Base-by-base conservation (phyloP, 768 basidiomycete species). In the Mycena capillaripes region DNA sequence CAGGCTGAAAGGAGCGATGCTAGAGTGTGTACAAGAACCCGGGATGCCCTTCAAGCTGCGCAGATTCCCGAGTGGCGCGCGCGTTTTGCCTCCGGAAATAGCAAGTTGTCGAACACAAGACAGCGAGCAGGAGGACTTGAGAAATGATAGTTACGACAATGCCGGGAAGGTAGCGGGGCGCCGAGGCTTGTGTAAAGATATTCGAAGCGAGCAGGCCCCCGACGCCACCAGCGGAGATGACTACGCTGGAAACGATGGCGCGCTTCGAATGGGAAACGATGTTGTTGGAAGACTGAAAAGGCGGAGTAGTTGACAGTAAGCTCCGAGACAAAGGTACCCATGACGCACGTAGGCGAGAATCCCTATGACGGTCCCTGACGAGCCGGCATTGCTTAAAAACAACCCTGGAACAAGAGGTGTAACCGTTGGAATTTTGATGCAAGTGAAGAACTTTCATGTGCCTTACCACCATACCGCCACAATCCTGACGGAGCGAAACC, bases 161-260 rank as follows among this genome's bases (percentile, higher is more conserved):
- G 3, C 88, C 88, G 40, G 87, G 86, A 19, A 84, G 76, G 76
- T 88, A 89, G 32, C 74, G 78, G 9, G 88, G 87, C 65, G 78
- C 81, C 70, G 89, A 88, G 40, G 73, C 74, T 74, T 89, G 83
- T 11, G 85, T 85, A 70, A 88, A 89, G 19, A 85, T 79, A 1
- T 84, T 83, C 32, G 86, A 86, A 14, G 87, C 87, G 68, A 87
- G 79, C 10, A 88, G 83, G 23, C 87, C 87, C 34, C 87, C 88
- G 44, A 86, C 73, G n/a, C 86, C 86, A 23, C 84, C 86, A 53
- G 86, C 87, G n/a, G 84, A 83, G 46, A 87, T 77, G n/a, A 86
- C 80, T 21, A 87, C 76, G 8, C 84, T 85, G n/a, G 84, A 86
- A 14, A 86, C 84, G 36, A 87, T 84, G 8, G 87, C 85, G 34